These are phyloP conservation scores for Eucalyptus sideroxylon DNA, from an alignment of 345 rosid genomes.

Conservation along the genomic window DNA sequence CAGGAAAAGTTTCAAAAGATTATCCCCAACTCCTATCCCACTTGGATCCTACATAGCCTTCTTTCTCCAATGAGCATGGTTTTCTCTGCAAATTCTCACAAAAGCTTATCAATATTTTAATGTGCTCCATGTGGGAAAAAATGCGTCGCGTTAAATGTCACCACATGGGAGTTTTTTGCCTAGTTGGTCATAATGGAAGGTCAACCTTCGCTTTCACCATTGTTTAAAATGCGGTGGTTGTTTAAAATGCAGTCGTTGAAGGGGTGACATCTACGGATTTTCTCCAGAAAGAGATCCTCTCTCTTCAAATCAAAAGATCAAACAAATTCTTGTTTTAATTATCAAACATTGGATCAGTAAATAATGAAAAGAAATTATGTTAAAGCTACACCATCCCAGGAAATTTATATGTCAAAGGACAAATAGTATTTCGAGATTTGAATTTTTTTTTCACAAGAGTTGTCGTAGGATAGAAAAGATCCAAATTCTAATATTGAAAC, in stretches of 20 bases:
- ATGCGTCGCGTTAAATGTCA: neutral
- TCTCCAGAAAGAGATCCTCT: neutral
- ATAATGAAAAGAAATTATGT: neutral
- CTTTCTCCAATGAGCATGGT: neutral
- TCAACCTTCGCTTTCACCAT: neutral
- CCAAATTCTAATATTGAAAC: neutral
- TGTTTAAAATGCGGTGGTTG: neutral
- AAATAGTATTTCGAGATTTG: neutral
- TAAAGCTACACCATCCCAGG: neutral
- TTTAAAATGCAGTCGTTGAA: neutral
- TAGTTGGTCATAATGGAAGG: neutral
- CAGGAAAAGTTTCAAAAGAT: neutral
- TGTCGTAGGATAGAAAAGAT: neutral
- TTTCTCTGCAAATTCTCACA: neutral
- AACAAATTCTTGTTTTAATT: neutral
- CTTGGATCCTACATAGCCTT: neutral
- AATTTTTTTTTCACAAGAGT: neutral
- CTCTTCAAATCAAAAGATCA: neutral
- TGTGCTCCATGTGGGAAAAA: neutral
- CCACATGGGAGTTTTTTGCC: neutral
- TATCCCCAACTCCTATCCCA: neutral
- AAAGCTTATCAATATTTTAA: neutral
- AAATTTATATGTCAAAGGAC: neutral
- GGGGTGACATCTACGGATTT: neutral
- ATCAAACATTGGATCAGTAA: neutral